Base-by-base conservation (phyloP, 306 rosid genomes). In the Ziziphus jujuba region DNA sequence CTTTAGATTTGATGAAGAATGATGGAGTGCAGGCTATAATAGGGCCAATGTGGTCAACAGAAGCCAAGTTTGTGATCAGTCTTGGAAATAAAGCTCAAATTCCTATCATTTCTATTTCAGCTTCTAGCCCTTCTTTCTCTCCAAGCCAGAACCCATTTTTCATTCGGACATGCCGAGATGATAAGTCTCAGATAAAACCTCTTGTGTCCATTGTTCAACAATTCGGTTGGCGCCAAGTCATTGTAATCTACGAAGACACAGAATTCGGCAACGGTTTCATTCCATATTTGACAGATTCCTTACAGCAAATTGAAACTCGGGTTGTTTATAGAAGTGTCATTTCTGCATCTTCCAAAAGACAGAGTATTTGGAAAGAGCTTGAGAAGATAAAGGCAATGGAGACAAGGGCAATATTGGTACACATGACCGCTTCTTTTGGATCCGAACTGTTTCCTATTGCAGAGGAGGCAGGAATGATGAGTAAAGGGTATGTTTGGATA, bases 51-150 rank as follows among this genome's bases (percentile, higher is more conserved):
- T n/a, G n/a, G n/a, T n/a, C n/a, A n/a, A n/a, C n/a, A n/a, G n/a
- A n/a, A n/a, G n/a, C n/a, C n/a, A n/a, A n/a, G n/a, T n/a, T n/a
- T n/a, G n/a, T n/a, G n/a, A n/a, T n/a, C n/a, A n/a, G n/a, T n/a
- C n/a, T n/a, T n/a, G n/a, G n/a, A n/a, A n/a, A n/a, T n/a, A n/a
- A n/a, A n/a, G n/a, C n/a, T n/a, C n/a, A n/a, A n/a, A n/a, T n/a
- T n/a, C n/a, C n/a, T n/a, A n/a, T n/a, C n/a, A n/a, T 81, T 43
- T 81, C 80, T 0, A 72, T 81, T 20, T 55, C 79, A 0, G 79
- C 85, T 14, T 76, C 79, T 34, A 81, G 85, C 33, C 85, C 81
- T 13, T 70, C 75, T 11, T 69, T 81, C 50, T 70, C 82, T 17
- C 80, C 77, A 19, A n/a, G 63, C 6, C 77, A 28, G 2, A 65